Evolutionary conservation across 352 stramenopile species (phyloP).

Genomic region (Phytophthora uliginosa): DNA sequence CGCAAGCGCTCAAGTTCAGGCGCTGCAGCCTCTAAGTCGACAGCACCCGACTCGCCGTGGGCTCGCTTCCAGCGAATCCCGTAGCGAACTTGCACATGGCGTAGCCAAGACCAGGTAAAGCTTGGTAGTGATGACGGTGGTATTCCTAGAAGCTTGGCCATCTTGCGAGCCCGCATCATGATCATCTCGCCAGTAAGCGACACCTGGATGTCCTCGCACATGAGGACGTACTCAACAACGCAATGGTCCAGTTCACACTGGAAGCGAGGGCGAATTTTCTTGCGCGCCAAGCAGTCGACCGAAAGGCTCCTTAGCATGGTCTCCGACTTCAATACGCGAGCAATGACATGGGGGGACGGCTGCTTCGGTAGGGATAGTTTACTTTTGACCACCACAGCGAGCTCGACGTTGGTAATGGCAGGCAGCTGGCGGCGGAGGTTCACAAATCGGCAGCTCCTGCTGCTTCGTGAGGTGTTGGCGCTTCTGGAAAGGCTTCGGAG

Average conservation of each 20-base stretch:
- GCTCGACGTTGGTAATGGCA: background rate
- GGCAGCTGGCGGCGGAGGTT: background rate
- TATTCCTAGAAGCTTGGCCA: background rate
- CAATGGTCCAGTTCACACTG: background rate
- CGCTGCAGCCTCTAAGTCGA: background rate
- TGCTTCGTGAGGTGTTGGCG: background rate
- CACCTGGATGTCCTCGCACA: background rate
- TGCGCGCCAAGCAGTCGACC: background rate
- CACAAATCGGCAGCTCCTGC: background rate
- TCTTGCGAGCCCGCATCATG: background rate
- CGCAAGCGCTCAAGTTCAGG: background rate
- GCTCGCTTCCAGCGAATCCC: conserved; percentile 1
- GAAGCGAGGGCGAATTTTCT: background rate
- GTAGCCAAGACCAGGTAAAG: conserved; percentile 2
- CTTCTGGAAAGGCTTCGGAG: background rate
- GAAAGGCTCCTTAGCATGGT: background rate
- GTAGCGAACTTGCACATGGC: conserved; percentile 1
- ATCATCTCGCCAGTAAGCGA: background rate
- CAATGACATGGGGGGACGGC: background rate
- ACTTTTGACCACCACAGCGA: background rate
- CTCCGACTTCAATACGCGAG: background rate
- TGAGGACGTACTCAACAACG: background rate
- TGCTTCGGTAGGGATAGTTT: background rate
- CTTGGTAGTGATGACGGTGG: background rate
- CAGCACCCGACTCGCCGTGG: background rate